Conservation (phyloP, 83 land plant species). For the Diphasiastrum complanatum region DNA sequence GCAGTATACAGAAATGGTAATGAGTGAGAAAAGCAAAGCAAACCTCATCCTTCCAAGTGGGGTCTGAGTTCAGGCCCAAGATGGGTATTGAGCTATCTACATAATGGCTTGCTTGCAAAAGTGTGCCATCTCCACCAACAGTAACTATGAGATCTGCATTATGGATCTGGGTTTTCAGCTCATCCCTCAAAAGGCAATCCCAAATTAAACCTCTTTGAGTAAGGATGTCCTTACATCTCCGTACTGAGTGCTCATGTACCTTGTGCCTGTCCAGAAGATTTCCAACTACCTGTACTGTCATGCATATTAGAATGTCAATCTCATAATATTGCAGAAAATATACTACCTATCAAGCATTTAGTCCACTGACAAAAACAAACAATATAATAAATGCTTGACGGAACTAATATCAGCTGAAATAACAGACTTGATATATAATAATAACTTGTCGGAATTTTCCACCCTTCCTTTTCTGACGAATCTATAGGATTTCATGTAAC, state of each 20-base stretch:
- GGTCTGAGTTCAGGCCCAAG: slow-evolving; percentile 34
- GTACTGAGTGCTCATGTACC: slow-evolving; percentile 27
- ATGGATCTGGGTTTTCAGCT: slow-evolving; percentile 18
- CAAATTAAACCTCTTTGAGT: slow-evolving; percentile 9
- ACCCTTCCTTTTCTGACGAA: no score
- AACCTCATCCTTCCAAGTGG: slow-evolving; percentile 24
- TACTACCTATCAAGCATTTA: no score
- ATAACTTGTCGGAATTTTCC: no score
- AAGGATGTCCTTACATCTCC: slow-evolving; percentile 22
- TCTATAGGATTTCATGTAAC: no score
- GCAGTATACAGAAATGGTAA: no score
- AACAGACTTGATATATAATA: no score
- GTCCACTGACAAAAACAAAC: no score
- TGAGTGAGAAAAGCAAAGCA: no score
- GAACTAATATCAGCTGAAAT: no score
- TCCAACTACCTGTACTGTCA: slow-evolving; percentile 21
- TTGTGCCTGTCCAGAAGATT: slow-evolving; percentile 29
- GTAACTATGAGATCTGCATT: slow-evolving; percentile 29
- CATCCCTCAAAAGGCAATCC: slow-evolving; percentile 19
- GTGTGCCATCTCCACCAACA: slow-evolving; percentile 34
- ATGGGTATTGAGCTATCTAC: slow-evolving; percentile 23
- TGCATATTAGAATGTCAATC: background rate
- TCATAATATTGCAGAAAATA: no score
- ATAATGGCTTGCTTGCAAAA: slow-evolving; percentile 33
- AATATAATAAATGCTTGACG: no score